These are phyloP conservation scores for Vararia minispora DNA, from an alignment of 768 basidiomycete genomes.

Conservation along the genomic window DNA sequence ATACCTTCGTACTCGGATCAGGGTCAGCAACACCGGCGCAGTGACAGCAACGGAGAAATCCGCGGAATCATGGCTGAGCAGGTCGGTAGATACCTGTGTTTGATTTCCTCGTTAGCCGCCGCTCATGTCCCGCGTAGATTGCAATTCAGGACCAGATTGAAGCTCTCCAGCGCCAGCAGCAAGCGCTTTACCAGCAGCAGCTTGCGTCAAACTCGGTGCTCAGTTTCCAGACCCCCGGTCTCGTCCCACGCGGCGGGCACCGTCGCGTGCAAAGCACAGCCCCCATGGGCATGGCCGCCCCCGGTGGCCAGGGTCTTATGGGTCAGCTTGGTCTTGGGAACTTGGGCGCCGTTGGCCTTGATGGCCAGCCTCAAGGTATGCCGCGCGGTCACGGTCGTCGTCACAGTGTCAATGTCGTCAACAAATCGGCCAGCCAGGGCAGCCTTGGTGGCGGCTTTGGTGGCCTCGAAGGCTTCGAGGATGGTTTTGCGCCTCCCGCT, in stretches of 20 bases:
- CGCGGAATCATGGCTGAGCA: constrained; percentile 93
- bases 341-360: constrained; percentile 42
- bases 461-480: constrained; percentile 63
- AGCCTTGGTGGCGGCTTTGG: constrained; percentile 34
- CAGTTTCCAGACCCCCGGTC: constrained; percentile 67
- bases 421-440: constrained; percentile 48
- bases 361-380: constrained; percentile 52
- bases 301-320: constrained; percentile 44
- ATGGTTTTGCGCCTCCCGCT: constrained; percentile 59
- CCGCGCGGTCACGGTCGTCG: constrained; percentile 82
- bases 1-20: constrained; percentile 13
- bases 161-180: constrained; percentile 82
- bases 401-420: constrained; percentile 87
- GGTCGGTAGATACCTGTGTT: constrained; percentile 30
- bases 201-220: constrained; percentile 80
- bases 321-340: constrained; percentile 59
- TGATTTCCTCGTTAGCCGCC: constrained; percentile 3
- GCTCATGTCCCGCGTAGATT: constrained; percentile 36
- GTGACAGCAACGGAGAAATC: constrained; percentile 60
- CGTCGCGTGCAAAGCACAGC: constrained; percentile 83
- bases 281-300: constrained; percentile 42
- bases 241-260: constrained; percentile 51
- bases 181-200: constrained; percentile 83
- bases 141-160: constrained; percentile 88
- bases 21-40: constrained; percentile 38